These are phyloP conservation scores for Mycena metata DNA, from an alignment of 768 basidiomycete species.

Conservation along the genomic window DNA sequence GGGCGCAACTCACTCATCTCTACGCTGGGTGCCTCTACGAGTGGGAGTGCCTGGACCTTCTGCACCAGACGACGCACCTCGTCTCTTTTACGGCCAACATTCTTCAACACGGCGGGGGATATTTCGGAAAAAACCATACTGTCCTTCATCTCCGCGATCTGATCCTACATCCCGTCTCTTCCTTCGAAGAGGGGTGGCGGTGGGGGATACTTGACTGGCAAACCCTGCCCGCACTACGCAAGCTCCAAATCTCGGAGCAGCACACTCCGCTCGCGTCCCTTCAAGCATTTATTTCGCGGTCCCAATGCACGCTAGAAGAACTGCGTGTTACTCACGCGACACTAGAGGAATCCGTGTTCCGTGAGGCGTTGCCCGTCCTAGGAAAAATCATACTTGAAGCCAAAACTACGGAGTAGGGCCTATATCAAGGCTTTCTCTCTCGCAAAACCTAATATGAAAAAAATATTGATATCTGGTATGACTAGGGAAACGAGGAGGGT, in stretches of 20 bases:
- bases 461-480: too few relatives aligned
- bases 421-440: too few relatives aligned
- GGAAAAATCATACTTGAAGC: too few relatives aligned
- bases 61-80: background rate
- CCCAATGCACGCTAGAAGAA: background rate
- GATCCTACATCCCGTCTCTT: background rate
- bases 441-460: too few relatives aligned
- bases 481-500: too few relatives aligned
- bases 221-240: background rate
- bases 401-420: too few relatives aligned
- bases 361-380: too few relatives aligned
- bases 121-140: too few relatives aligned
- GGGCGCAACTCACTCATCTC: background rate
- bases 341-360: too few relatives aligned
- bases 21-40: background rate
- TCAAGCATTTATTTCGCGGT: background rate
- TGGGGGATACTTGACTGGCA: background rate
- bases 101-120: too few relatives aligned
- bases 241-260: background rate
- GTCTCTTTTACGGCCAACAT: background rate
- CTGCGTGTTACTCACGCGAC: background rate
- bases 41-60: background rate
- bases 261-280: background rate
- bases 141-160: background rate
- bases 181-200: background rate